Evolutionary conservation across 306 rosid species (phyloP).

Genomic region (Vigna nakashimae): DNA sequence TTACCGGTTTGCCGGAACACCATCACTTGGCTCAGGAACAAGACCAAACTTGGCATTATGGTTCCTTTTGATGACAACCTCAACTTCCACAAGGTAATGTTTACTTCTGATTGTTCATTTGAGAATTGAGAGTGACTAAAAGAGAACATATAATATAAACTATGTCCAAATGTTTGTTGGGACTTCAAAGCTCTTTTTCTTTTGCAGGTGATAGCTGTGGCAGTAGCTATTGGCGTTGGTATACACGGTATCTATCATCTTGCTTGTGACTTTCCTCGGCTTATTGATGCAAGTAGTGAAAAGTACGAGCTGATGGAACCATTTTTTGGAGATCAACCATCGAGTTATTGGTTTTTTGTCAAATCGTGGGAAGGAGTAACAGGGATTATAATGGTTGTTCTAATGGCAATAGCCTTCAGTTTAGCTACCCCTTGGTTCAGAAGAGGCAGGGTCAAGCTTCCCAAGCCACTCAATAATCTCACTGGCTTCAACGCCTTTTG

Average conservation of each 20-base stretch:
- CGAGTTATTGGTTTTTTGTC: constrained; percentile 64
- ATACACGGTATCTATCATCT: constrained; percentile 62
- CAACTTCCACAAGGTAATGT: constrained; percentile 64
- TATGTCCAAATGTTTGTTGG: constrained; percentile 14
- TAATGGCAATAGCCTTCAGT: constrained; percentile 65
- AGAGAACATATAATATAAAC: neutral
- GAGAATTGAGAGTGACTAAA: neutral
- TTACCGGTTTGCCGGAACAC: constrained; percentile 68
- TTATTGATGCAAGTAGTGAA: constrained; percentile 52
- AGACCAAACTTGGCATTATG: constrained; percentile 54
- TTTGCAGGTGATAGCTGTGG: constrained; percentile 62
- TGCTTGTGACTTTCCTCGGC: constrained; percentile 63
- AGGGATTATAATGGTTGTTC: constrained; percentile 60
- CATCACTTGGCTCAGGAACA: constrained; percentile 64
- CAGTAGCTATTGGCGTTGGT: constrained; percentile 54
- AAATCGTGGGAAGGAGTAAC: constrained; percentile 70
- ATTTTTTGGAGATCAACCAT: constrained; percentile 55
- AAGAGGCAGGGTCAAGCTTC: constrained; percentile 55
- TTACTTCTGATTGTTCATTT: neutral
- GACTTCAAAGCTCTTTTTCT: neutral
- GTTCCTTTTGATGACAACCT: constrained; percentile 72
- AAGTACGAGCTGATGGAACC: constrained; percentile 57
- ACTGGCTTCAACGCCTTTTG: constrained; percentile 80
- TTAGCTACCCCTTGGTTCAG: constrained; percentile 63
- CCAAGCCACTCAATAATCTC: constrained; percentile 56